These are phyloP conservation scores for Sindora glabra DNA, from an alignment of 306 rosid genomes.

Conservation along the genomic window DNA sequence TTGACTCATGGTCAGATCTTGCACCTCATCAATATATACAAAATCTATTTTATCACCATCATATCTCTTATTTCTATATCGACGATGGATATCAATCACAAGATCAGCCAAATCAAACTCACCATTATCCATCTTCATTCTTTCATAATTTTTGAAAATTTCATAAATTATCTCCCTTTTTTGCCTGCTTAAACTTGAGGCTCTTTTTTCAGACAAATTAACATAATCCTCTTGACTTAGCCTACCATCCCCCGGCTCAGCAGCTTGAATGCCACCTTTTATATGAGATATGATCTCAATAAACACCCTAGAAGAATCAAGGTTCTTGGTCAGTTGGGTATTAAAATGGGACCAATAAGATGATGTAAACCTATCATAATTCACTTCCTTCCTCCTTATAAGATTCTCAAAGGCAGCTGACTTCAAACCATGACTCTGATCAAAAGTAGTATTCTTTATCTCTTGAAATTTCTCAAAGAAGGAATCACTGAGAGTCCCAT, in stretches of 20 bases:
- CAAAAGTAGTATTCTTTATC: not conserved
- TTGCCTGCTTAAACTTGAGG: slow-evolving; percentile 32
- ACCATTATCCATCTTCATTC: slow-evolving; percentile 47
- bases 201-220: slow-evolving; percentile 27
- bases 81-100: slow-evolving; percentile 53
- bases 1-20: slow-evolving; percentile 76
- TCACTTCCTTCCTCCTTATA: slow-evolving; percentile 54
- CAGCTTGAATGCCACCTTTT: slow-evolving; percentile 47
- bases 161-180: slow-evolving; percentile 49
- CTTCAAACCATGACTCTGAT: slow-evolving; percentile 20
- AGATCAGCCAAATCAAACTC: slow-evolving; percentile 74
- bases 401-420: slow-evolving; percentile 47
- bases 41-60: slow-evolving; percentile 47
- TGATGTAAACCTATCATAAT: slow-evolving; percentile 50
- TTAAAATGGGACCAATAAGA: slow-evolving; percentile 70
- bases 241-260: slow-evolving; percentile 32
- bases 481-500: slow-evolving; percentile 59
- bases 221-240: slow-evolving; percentile 45
- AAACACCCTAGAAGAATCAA: slow-evolving; percentile 59
- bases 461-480: slow-evolving; percentile 57
- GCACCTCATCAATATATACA: slow-evolving; percentile 81
- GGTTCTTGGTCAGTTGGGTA: slow-evolving; percentile 38
- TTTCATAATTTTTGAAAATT: slow-evolving; percentile 55
- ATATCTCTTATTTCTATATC: slow-evolving; percentile 33
- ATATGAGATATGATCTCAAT: slow-evolving; percentile 65